A percentile compares a stretch with the other conserved stretches of the same genome.
Conservation (phyloP, 768 basidiomycete genomes). For the Leucocoprinus birnbaumii region DNA sequence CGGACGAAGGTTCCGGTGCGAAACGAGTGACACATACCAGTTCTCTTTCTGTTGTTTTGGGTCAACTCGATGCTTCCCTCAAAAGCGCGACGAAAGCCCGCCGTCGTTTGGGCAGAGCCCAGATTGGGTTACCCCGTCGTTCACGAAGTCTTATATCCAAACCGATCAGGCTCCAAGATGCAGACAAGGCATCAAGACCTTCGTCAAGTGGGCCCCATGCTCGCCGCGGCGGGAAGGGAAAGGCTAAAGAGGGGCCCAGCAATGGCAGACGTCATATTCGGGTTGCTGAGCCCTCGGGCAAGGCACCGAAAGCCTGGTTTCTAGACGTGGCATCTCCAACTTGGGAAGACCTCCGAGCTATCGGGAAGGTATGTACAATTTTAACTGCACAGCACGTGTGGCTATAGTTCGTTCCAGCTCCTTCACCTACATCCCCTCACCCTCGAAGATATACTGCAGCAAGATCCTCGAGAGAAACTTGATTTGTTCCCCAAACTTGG, state of each 20-base stretch:
- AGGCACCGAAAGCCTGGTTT: slow-evolving; percentile 73
- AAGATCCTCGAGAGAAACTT: slow-evolving; percentile 89
- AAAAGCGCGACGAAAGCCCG: slow-evolving; percentile 29
- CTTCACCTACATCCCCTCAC: slow-evolving; percentile 90
- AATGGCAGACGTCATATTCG: slow-evolving; percentile 1
- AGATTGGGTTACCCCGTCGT: slow-evolving; percentile 20
- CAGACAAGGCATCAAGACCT: background rate
- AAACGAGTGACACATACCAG: slow-evolving; percentile 35
- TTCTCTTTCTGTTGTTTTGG: slow-evolving; percentile 46
- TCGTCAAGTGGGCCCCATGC: slow-evolving; percentile 12
- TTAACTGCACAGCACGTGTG: background rate
- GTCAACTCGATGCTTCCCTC: slow-evolving; percentile 45
- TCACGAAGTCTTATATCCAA: background rate
- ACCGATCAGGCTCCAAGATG: background rate
- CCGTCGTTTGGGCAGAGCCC: slow-evolving; percentile 9
- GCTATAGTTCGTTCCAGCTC: slow-evolving; percentile 39
- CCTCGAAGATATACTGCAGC: slow-evolving; percentile 88
- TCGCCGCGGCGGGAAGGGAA: slow-evolving; percentile 42
- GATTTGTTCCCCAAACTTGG: slow-evolving; percentile 85
- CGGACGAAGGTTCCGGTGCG: background rate
- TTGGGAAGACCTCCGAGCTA: slow-evolving; percentile 82
- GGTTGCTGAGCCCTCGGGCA: background rate
- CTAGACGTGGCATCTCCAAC: slow-evolving; percentile 85
- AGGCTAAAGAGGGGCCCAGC: slow-evolving; percentile 29
- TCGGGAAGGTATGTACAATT: slow-evolving; percentile 66